Conservation (phyloP, 768 basidiomycete genomes). For the Pleurotus sapidus region DNA sequence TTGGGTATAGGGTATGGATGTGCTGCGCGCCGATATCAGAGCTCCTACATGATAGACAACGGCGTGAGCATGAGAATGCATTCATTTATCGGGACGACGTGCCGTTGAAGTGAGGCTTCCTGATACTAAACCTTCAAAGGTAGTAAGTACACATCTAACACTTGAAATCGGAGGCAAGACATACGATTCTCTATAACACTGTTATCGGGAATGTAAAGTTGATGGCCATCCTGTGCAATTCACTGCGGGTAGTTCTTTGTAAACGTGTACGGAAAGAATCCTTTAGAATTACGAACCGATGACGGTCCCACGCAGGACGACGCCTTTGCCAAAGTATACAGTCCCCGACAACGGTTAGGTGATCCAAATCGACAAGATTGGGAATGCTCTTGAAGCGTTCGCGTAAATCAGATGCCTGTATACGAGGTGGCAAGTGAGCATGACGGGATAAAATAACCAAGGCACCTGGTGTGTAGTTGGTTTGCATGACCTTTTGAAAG, state of each 20-base stretch:
- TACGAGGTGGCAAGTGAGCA: too few relatives aligned
- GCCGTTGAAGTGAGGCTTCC: conserved; percentile 77
- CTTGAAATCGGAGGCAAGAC: conserved; percentile 8
- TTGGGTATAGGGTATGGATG: too few relatives aligned
- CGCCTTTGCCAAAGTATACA: conserved; percentile 84
- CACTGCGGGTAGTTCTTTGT: conserved; percentile 19
- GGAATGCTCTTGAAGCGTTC: conserved; percentile 96
- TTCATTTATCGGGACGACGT: conserved; percentile 12
- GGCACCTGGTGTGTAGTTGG: background rate
- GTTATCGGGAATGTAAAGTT: conserved; percentile 82
- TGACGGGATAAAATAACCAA: too few relatives aligned
- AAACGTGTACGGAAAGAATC: too few relatives aligned
- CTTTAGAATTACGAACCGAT: conserved; percentile 35
- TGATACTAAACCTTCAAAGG: conserved; percentile 53
- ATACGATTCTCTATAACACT: conserved; percentile 71
- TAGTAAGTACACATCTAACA: background rate
- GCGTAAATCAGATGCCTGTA: conserved; percentile 80
- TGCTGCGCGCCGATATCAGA: too few relatives aligned
- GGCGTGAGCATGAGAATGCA: too few relatives aligned
- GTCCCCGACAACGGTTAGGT: conserved; percentile 92
- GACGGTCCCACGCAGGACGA: conserved; percentile 85
- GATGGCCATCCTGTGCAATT: conserved; percentile 80
- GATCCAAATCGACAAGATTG: conserved; percentile 86
- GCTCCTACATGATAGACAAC: too few relatives aligned
- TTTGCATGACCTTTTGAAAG: conserved; percentile 80